These are phyloP conservation scores for Candida namnaoensis DNA, from an alignment of 805 yeast genomes.

Conservation along the genomic window DNA sequence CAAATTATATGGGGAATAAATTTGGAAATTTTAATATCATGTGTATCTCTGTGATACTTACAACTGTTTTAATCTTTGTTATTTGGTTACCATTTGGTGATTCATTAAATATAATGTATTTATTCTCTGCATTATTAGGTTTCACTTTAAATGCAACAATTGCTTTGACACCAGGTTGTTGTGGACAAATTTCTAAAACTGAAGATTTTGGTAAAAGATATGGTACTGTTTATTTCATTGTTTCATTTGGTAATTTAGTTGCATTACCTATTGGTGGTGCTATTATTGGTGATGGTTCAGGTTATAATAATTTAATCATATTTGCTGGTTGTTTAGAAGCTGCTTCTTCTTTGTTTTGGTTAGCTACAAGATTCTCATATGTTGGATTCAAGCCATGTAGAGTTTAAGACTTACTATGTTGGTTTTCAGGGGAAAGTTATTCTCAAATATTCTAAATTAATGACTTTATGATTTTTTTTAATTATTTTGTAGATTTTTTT, in stretches of 20 bases:
- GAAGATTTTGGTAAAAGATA: constrained; percentile 41
- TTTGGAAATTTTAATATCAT: constrained; percentile 41
- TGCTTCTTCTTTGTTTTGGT: constrained; percentile 6
- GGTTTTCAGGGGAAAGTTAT: no score
- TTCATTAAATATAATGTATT: constrained; percentile 23
- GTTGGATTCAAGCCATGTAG: neutral
- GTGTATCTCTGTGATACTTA: constrained; percentile 21
- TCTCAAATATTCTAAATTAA: no score
- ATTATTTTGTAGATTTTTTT: no score
- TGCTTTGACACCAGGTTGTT: constrained; percentile 44
- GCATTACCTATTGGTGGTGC: constrained; percentile 40
- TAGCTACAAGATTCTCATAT: constrained; percentile 4
- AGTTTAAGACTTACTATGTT: no score
- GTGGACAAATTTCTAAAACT: constrained; percentile 43
- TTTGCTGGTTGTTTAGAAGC: constrained; percentile 19
- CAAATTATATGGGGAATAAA: constrained; percentile 30
- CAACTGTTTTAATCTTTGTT: constrained; percentile 24
- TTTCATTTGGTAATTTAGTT: constrained; percentile 37
- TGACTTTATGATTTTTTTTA: no score
- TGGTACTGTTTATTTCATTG: constrained; percentile 44
- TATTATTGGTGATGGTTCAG: constrained; percentile 23
- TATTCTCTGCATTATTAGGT: constrained; percentile 38
- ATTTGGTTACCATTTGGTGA: constrained; percentile 32
- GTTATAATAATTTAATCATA: constrained; percentile 31
- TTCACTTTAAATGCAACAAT: constrained; percentile 41